Conservation (phyloP, 768 basidiomycete species). For the Gloeophyllum trabeum region DNA sequence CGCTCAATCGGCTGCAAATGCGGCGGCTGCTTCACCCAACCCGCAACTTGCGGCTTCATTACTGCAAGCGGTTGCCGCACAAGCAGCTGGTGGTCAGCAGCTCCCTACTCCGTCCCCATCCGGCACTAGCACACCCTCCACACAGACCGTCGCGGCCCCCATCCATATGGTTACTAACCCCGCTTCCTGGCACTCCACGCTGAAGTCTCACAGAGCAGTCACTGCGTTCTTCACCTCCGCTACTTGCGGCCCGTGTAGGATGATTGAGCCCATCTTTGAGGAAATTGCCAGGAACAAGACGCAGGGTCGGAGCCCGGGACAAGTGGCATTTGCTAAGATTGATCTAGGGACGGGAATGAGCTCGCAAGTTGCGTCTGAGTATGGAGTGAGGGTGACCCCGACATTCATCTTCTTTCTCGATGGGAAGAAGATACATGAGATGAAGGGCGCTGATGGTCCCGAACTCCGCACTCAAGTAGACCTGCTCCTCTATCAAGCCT, state of each 20-base stretch:
- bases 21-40: constrained; percentile 25
- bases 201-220: constrained; percentile 57
- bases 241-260: constrained; percentile 68
- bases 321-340: constrained; percentile 74
- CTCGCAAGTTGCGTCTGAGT: constrained; percentile 43
- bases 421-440: constrained; percentile 56
- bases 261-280: constrained; percentile 81
- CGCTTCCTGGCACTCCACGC: constrained; percentile 55
- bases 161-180: constrained; percentile 68
- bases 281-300: constrained; percentile 56
- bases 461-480: constrained; percentile 70
- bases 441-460: constrained; percentile 59
- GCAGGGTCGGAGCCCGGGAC: constrained; percentile 14
- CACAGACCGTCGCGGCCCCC: constrained; percentile 43
- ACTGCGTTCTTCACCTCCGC: constrained; percentile 76
- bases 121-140: constrained; percentile 21
- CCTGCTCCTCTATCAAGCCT: constrained; percentile 63
- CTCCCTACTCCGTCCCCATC: constrained; percentile 12
- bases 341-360: constrained; percentile 69
- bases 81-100: too few species aligned
- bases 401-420: constrained; percentile 85
- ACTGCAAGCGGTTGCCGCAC: constrained; percentile 44
- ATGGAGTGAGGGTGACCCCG: constrained; percentile 67
- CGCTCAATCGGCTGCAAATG: constrained; percentile 16
- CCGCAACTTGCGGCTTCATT: constrained; percentile 41